phyloP scores from a whole-genome alignment of 164 flowering plant genomes.

The Stephania japonica region DNA sequence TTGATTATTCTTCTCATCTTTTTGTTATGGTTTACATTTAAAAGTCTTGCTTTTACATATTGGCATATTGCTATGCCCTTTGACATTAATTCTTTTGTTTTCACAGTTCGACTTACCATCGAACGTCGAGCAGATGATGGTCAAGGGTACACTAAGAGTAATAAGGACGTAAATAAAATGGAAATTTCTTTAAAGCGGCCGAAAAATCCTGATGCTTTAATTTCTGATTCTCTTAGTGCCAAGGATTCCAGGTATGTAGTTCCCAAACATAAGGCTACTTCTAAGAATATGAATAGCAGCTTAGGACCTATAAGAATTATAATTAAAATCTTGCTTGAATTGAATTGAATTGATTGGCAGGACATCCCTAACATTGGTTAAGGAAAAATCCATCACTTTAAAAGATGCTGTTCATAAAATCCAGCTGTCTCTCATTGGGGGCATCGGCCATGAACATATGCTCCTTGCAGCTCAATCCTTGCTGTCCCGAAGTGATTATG shows the following conservation, averaged over 20 bases:
- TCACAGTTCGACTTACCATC: constrained; percentile 53
- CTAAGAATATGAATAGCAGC: background rate
- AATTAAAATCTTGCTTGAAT: background rate
- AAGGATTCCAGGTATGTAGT: constrained; percentile 73
- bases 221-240: constrained; percentile 43
- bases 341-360: background rate
- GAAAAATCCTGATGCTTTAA: constrained; percentile 35
- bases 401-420: constrained; percentile 57
- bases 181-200: constrained; percentile 42
- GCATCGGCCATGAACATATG: constrained; percentile 43
- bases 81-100: constrained; percentile 30
- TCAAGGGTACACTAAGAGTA: constrained; percentile 21
- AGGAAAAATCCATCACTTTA: constrained; percentile 4
- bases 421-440: constrained; percentile 68
- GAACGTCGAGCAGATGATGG: constrained; percentile 33
- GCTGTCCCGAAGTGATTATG: constrained; percentile 56
- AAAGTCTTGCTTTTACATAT: background rate
- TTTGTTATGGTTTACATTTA: background rate
- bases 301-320: background rate
- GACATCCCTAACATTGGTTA: constrained; percentile 5
- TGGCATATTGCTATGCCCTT: constrained; percentile 2
- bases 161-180: constrained; percentile 31
- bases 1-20: constrained; percentile 1
- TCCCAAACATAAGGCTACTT: constrained; percentile 66
- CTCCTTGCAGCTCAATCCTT: constrained; percentile 60